Evolutionary conservation across 78 protist species (phyloP).

Genomic region (Protostelium mycophagum): DNA sequence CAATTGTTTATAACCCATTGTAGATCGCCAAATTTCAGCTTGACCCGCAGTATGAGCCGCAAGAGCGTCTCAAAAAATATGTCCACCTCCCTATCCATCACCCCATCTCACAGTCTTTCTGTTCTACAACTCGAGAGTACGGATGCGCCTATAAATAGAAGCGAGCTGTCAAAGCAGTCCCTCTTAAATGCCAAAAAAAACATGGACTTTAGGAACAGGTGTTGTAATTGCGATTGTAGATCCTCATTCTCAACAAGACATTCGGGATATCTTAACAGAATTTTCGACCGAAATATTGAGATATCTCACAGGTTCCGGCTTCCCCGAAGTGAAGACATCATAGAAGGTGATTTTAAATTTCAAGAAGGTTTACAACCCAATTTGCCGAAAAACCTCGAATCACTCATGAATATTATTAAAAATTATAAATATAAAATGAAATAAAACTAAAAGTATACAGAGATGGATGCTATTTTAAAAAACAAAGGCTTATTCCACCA

Average conservation of each 20-base stretch:
- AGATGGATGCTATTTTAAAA: not conserved
- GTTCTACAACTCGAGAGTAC: not conserved
- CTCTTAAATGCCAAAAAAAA: not conserved
- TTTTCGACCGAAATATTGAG: not conserved
- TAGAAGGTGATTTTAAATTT: not conserved
- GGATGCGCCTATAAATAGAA: not conserved
- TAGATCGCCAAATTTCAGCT: no score
- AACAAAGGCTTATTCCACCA: not conserved
- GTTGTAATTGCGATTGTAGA: not conserved
- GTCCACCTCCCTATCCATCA: not conserved
- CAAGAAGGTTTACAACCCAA: no score
- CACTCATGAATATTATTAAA: no score
- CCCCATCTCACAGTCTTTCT: not conserved
- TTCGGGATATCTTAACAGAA: no score
- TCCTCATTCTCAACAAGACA: no score
- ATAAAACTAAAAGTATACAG: not conserved
- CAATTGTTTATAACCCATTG: no score
- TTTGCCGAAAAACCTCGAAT: no score
- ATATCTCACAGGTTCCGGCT: not conserved
- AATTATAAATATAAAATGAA: not conserved
- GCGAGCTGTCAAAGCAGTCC: not conserved
- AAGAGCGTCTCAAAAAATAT: no score
- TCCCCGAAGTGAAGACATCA: not conserved
- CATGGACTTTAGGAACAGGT: not conserved
- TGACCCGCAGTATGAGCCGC: no score